phyloP scores from a whole-genome alignment of 805 yeast species.

The Candida pseudofarinosa region DNA sequence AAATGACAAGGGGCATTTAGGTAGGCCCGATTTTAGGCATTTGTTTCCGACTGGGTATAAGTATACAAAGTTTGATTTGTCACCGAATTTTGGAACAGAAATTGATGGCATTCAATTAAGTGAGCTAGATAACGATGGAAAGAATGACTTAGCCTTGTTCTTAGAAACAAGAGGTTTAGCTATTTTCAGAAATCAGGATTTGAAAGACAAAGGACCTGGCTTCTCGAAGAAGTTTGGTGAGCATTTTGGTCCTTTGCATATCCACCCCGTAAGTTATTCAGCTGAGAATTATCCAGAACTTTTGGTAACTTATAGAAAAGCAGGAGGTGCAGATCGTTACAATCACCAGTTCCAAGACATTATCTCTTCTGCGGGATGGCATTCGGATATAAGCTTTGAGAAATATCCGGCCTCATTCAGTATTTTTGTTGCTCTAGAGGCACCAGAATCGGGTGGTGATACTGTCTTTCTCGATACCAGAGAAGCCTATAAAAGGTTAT shows the following conservation, averaged over 20 bases:
- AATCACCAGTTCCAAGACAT: constrained; percentile 11
- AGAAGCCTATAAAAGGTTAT: constrained; percentile 22
- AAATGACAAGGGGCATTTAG: constrained; percentile 24
- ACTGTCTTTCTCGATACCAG: constrained; percentile 22
- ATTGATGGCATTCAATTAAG: constrained; percentile 22
- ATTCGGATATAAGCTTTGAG: constrained; percentile 23
- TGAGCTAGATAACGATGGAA: constrained; percentile 21
- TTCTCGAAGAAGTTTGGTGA: constrained; percentile 18
- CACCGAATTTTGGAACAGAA: constrained; percentile 26
- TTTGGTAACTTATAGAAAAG: constrained; percentile 19
- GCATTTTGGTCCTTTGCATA: constrained; percentile 25
- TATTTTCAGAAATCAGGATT: constrained; percentile 23
- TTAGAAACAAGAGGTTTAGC: constrained; percentile 23
- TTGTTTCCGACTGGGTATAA: constrained; percentile 15
- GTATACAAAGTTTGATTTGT: constrained; percentile 14
- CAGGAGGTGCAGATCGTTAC: constrained; percentile 16
- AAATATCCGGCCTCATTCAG: constrained; percentile 22
- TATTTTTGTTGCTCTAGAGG: constrained; percentile 22
- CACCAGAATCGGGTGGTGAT: constrained; percentile 24
- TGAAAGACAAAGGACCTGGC: constrained; percentile 21
- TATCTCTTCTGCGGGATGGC: constrained; percentile 15
- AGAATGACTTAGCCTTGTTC: constrained; percentile 22
- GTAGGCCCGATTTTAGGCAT: constrained; percentile 16
- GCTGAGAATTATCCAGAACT: constrained; percentile 20
- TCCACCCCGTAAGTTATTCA: constrained; percentile 19